Evolutionary conservation across 108 stramenopile species (phyloP).

Genomic region (Fragilaria crotonensis): DNA sequence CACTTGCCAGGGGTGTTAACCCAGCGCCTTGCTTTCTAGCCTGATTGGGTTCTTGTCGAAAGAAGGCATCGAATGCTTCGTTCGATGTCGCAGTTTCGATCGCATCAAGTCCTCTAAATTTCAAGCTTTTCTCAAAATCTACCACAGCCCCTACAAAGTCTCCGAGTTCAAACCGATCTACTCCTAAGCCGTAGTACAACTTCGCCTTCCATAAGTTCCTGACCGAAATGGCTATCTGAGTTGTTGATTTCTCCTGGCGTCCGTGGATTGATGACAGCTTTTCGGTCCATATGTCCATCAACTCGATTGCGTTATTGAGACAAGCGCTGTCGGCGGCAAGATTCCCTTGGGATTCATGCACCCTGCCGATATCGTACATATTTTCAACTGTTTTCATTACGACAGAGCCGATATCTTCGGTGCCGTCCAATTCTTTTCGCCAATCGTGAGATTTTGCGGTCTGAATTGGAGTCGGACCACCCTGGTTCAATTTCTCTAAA

Average conservation of each 20-base stretch:
- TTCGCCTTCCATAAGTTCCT: background rate
- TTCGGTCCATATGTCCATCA: background rate
- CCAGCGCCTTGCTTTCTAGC: background rate
- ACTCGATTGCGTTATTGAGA: background rate
- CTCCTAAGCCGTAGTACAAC: background rate
- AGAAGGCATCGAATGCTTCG: background rate
- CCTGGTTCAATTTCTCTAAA: background rate
- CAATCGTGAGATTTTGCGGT: background rate
- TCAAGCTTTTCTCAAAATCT: background rate
- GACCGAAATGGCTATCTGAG: too few relatives aligned
- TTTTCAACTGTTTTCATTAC: constrained; percentile 1
- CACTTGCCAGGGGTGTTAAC: background rate
- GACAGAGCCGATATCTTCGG: background rate
- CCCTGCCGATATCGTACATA: constrained; percentile 2
- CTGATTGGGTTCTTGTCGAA: background rate
- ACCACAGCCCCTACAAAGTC: background rate
- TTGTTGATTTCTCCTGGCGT: too few relatives aligned
- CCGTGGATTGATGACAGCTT: background rate
- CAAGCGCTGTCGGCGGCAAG: background rate
- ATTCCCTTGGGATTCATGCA: background rate
- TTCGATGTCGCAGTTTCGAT: background rate
- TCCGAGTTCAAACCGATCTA: background rate
- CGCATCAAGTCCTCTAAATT: background rate
- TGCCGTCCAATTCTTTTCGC: background rate
- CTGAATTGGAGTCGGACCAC: background rate